Conservation (phyloP, 768 basidiomycete species). For the Tephrocybe sp. region DNA sequence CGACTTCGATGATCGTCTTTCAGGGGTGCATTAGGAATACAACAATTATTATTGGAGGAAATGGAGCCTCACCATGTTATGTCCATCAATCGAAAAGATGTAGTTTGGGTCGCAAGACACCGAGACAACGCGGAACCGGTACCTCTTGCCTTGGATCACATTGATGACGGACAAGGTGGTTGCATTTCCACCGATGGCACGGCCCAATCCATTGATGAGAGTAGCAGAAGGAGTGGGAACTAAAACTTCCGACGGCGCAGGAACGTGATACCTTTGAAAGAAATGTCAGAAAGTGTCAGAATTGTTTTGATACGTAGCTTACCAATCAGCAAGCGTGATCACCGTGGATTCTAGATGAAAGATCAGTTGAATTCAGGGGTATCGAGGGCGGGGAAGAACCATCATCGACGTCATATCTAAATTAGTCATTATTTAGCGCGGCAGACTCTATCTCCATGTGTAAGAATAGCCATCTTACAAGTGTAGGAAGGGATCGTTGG, state of each 20-base stretch:
- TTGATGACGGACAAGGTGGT: slow-evolving; percentile 32
- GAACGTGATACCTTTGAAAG: neutral
- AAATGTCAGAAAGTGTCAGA: neutral
- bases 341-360: neutral
- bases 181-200: slow-evolving; percentile 1
- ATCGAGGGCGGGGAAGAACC: neutral
- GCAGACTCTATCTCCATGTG: too few species aligned
- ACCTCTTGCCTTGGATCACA: slow-evolving; percentile 31
- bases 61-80: slow-evolving; percentile 31
- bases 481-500: neutral
- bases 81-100: slow-evolving; percentile 43
- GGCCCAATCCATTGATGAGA: neutral
- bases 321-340: neutral
- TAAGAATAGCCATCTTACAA: neutral
- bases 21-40: neutral
- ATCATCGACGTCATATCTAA: neutral
- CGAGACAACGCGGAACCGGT: slow-evolving; percentile 33
- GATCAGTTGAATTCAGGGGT: neutral
- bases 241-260: neutral
- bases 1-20: neutral
- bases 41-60: neutral
- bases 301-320: neutral
- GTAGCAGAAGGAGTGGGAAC: neutral
- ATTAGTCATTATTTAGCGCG: neutral
- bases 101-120: slow-evolving; percentile 33